Evolutionary conservation across 75 land plant genomes (phyloP), one percentile per base, ranked within the genome.

Genomic region (Pseudotsuga menziesii): DNA sequence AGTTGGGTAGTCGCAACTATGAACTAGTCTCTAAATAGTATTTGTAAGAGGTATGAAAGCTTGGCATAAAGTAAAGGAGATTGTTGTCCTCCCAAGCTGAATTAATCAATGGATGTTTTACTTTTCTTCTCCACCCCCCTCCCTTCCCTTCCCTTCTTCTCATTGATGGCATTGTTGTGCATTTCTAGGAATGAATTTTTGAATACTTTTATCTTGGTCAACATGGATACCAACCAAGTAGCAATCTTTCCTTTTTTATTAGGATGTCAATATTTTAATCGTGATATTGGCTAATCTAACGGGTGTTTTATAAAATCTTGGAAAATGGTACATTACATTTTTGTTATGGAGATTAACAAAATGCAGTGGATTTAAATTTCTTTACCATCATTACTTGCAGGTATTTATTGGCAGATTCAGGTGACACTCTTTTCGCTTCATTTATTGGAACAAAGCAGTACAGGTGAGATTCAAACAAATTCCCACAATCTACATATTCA

Each of bases 361-460:
- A 41, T 39, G 48, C 72, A 16, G 23, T 9, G n/a, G 0, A 9
- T 69, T 69, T 20, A 69, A 2, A 39, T 36, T 41, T 35, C n/a
- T 67, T 36, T 16, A 35, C 22, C 71, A 35, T n/a, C 20, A 0
- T 36, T 77, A 57, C 5, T 74, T 64, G 23, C 86, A 96, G 99
- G 82, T 96, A 96, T 78, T 62, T 96, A 57, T 82, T 96, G 75
- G 99, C 99, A 25, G 99, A 94, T 83, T 86, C 92, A 19, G 96
- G 96, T 58, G 91, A 94, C 76, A 96, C 99, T 48, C 82, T 96
- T 48, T 96, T 85, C 85, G 97, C 97, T 80, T 91, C 99, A 52
- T 96, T 96, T 82, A 84, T 94, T 82, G 99, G 99, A 66, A 94
- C 99, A 57, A 91, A 94, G 73, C 94, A 96, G 70, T 96, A 91